These are phyloP conservation scores for Hura crepitans DNA, from an alignment of 441 rosid genomes.

Conservation along the genomic window DNA sequence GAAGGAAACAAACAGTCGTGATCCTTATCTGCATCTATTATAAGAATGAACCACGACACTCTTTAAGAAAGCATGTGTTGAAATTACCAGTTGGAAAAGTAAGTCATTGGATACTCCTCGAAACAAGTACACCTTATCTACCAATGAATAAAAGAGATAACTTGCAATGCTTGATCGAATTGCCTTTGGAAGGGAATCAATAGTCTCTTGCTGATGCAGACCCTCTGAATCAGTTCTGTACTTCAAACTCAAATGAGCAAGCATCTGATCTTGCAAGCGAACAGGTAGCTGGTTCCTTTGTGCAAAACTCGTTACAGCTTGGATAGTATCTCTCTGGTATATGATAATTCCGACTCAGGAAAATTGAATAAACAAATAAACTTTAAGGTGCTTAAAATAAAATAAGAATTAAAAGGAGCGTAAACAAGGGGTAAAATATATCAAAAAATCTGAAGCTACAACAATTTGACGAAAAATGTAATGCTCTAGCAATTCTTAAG, in stretches of 20 bases:
- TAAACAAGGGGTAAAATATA: background rate
- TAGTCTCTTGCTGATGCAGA: slow-evolving; percentile 80
- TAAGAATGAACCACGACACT: background rate
- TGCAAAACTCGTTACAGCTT: slow-evolving; percentile 72
- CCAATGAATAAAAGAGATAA: slow-evolving; percentile 69
- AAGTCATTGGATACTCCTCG: slow-evolving; percentile 87
- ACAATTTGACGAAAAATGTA: background rate
- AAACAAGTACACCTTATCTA: slow-evolving; percentile 76
- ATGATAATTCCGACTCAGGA: slow-evolving; percentile 16
- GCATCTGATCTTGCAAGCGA: slow-evolving; percentile 86
- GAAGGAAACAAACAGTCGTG: background rate
- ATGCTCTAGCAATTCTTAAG: background rate
- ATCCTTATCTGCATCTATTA: background rate
- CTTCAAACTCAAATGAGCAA: slow-evolving; percentile 75
- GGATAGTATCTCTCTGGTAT: slow-evolving; percentile 75
- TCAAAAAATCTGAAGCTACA: background rate
- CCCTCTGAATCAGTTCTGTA: slow-evolving; percentile 83
- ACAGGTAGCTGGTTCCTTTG: slow-evolving; percentile 66
- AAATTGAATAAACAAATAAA: slow-evolving; percentile 1
- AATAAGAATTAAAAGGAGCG: background rate
- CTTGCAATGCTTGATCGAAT: slow-evolving; percentile 75
- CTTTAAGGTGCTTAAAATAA: background rate
- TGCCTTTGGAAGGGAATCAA: slow-evolving; percentile 80
- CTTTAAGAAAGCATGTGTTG: background rate
- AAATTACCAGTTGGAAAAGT: slow-evolving; percentile 85